A percentile compares a stretch with the other conserved stretches of the same genome.
Evolutionary conservation across 176 grass and related monocot genomes (phyloP).

Genomic region (Cenchrus purpureus): DNA sequence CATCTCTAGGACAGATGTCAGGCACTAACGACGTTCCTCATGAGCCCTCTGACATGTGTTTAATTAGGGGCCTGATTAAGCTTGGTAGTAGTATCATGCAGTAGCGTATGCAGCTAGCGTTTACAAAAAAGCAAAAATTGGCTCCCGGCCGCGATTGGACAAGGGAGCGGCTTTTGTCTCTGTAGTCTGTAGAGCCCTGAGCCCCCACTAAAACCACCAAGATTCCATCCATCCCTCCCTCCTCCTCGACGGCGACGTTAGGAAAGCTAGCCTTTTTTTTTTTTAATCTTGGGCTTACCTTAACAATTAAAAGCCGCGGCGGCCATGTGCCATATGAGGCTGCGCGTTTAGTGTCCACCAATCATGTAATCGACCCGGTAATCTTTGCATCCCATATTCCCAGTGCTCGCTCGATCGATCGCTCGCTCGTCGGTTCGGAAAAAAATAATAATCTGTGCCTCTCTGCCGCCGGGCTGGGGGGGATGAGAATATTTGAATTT

Average conservation of each 20-base stretch:
- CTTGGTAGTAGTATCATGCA: neutral
- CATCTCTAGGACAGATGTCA: neutral
- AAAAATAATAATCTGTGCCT: neutral
- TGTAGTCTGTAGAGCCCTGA: neutral
- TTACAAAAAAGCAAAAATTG: neutral
- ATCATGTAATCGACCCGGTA: neutral
- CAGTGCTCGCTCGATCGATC: too few relatives aligned
- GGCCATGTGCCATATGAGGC: neutral
- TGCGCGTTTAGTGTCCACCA: neutral
- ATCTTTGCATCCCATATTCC: neutral
- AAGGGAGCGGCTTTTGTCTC: slow-evolving; percentile 31
- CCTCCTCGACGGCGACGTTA: slow-evolving; percentile 11
- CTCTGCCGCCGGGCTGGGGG: neutral
- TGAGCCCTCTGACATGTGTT: neutral
- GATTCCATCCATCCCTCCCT: slow-evolving; percentile 49
- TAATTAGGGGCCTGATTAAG: neutral
- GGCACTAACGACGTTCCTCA: neutral
- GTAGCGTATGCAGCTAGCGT: neutral
- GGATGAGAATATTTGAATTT: slow-evolving; percentile 23
- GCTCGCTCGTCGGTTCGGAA: neutral
- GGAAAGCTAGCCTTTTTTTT: neutral
- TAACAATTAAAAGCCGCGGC: neutral
- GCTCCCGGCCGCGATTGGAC: slow-evolving; percentile 36
- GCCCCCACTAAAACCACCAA: slow-evolving; percentile 29
- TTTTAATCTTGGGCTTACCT: too few relatives aligned